Evolutionary conservation across 257 asterid genomes (phyloP), one percentile per base, ranked within the genome.

Genomic region (Linderniella brevidens): DNA sequence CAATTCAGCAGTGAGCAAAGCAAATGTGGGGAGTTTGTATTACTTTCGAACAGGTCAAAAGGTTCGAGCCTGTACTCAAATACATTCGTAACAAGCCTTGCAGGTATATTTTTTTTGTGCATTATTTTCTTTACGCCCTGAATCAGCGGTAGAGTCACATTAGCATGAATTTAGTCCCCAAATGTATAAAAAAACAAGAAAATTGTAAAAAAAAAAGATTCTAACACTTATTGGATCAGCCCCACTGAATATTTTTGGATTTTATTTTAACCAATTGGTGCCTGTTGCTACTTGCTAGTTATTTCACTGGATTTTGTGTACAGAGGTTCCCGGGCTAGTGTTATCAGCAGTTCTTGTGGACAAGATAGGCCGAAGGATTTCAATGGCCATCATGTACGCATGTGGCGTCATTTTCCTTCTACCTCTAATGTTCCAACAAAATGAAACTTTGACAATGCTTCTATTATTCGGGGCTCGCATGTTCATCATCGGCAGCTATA

Each of bases 321-420:
- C 87, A 80, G 93, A 81, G 80, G 70, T 80, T 65, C 92, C 96
- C 20, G 96, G 88, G 46, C 59, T 76, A 54, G 54, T 72, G 29
- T 36, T 85, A 42, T 61, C 88, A 37, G 92, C 79, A 17, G 49
- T 70, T 55, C 63, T 78, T 6, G 85, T 85, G 15, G 92, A 85
- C 52, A 74, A 56, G 57, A 49, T 71, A 19, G 96, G 92, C 42
- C 88, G 86, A 44, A 85, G 76, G 67, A 56, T 62, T 63, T 68
- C 74, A 63, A 73, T 80, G 85, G 71, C 61, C 15, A 35, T 66
- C 59, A 68, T 78, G 85, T 72, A 64, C 15, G 55, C 51, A 35
- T 53, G 69, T 29, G 37, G 74, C 60, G 48, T 72, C 32, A 14
- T 71, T n/a, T 52, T 74, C 18, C 73, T 85, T 41, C 52, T 73